Conservation (phyloP, 1,139 yeast species). For the Nakaseomyces bracarensis region DNA sequence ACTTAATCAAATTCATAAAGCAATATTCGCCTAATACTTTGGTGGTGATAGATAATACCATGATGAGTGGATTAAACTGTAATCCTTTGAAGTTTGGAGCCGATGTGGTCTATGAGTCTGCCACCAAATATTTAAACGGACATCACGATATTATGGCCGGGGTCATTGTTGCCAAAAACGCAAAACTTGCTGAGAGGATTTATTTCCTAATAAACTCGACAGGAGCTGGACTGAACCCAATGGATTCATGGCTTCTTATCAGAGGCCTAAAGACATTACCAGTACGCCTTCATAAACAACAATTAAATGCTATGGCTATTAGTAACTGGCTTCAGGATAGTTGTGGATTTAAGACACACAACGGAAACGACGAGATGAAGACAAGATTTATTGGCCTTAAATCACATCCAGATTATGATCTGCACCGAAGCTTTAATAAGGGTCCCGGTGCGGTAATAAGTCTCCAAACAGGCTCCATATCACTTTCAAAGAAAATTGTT, state of each 20-base stretch:
- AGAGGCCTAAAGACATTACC: slow-evolving; percentile 84
- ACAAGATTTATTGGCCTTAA: slow-evolving; percentile 81
- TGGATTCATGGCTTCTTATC: slow-evolving; percentile 79
- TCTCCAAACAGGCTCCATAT: slow-evolving; percentile 75
- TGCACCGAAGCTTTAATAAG: slow-evolving; percentile 67
- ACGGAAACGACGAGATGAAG: slow-evolving; percentile 29
- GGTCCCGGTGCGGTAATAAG: slow-evolving; percentile 89
- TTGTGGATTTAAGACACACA: slow-evolving; percentile 37
- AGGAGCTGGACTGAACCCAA: slow-evolving; percentile 86
- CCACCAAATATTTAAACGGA: slow-evolving; percentile 85
- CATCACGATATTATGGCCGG: slow-evolving; percentile 98
- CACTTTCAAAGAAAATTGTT: slow-evolving; percentile 61
- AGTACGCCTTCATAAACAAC: slow-evolving; percentile 80
- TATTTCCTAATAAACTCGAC: slow-evolving; percentile 79
- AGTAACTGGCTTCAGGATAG: slow-evolving; percentile 67
- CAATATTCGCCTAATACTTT: slow-evolving; percentile 55
- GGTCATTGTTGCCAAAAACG: slow-evolving; percentile 60
- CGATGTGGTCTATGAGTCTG: slow-evolving; percentile 87
- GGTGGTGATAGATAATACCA: slow-evolving; percentile 87
- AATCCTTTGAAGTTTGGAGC: slow-evolving; percentile 79
- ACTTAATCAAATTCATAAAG: slow-evolving; percentile 61
- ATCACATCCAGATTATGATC: slow-evolving; percentile 70
- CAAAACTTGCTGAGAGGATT: slow-evolving; percentile 56
- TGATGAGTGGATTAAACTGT: slow-evolving; percentile 88
- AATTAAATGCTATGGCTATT: slow-evolving; percentile 61